These are phyloP conservation scores for Medicago arabica DNA, from an alignment of 306 rosid genomes.

Conservation along the genomic window DNA sequence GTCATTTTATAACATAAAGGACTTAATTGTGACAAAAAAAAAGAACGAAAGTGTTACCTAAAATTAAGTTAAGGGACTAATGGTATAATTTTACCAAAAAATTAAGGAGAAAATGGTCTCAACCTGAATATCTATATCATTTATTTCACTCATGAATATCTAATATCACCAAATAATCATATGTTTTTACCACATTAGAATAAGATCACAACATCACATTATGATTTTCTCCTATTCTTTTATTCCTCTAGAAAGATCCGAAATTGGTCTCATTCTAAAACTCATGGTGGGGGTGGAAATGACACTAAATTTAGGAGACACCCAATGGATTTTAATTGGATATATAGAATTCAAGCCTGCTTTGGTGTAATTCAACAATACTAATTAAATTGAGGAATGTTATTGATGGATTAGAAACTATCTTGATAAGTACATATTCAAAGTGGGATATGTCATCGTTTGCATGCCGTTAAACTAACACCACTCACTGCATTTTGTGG, in stretches of 20 bases:
- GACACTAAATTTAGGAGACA: slow-evolving; percentile 23
- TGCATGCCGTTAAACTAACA: slow-evolving; percentile 32
- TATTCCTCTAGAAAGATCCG: slow-evolving; percentile 31
- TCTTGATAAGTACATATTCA: slow-evolving; percentile 37
- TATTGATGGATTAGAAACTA: slow-evolving; percentile 19
- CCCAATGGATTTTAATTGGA: slow-evolving; percentile 9
- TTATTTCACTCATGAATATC: no score
- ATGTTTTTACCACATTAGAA: no score
- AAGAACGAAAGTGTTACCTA: no score
- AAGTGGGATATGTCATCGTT: slow-evolving; percentile 57
- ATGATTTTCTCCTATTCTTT: neutral
- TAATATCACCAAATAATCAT: no score
- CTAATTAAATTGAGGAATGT: slow-evolving; percentile 24
- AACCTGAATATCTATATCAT: no score
- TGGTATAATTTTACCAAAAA: no score
- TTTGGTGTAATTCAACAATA: slow-evolving; percentile 25
- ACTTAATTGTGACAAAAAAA: no score
- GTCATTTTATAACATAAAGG: no score
- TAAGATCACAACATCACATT: slow-evolving; percentile 4
- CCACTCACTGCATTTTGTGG: slow-evolving; percentile 39
- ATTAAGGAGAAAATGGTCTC: no score
- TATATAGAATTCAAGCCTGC: slow-evolving; percentile 27
- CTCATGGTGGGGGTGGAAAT: slow-evolving; percentile 25
- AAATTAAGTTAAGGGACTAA: no score
- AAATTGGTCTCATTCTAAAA: slow-evolving; percentile 25